These are phyloP conservation scores for Pseudocercospora vitis DNA, from an alignment of 2,329 filamentous ascomycete genomes.

Conservation along the genomic window DNA sequence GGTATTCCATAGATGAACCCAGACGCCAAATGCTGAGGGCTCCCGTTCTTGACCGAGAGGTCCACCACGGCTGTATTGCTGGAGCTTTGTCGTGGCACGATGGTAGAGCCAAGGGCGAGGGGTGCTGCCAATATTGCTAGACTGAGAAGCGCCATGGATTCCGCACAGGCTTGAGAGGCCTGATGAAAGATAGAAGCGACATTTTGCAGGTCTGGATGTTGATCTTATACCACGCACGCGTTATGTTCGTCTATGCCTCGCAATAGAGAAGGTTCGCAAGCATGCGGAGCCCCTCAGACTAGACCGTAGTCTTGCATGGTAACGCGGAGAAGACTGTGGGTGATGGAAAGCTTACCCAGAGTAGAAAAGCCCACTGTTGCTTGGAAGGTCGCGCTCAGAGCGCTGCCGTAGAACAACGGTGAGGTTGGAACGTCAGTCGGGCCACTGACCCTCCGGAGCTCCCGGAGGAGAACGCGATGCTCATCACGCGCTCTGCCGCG, in stretches of 20 bases:
- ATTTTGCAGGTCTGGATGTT: not conserved
- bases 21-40: conserved; percentile 41
- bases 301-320: not conserved
- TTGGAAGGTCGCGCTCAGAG: not conserved
- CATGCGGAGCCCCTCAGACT: conserved; percentile 6
- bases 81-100: conserved; percentile 20
- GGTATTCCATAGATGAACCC: conserved; percentile 47
- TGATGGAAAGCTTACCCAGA: not conserved
- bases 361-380: conserved; percentile 1
- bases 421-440: not conserved
- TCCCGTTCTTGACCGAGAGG: conserved; percentile 37
- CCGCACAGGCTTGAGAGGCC: not conserved
- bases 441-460: not conserved
- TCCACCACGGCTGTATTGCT: conserved; percentile 33
- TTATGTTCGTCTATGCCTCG: conserved; percentile 1
- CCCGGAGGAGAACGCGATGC: not conserved
- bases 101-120: conserved; percentile 4
- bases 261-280: not conserved
- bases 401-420: not conserved
- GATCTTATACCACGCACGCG: conserved; percentile 1
- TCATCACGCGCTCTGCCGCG: not conserved
- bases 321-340: not conserved
- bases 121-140: conserved; percentile 4
- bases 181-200: not conserved
- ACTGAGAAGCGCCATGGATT: conserved; percentile 3